A percentile compares a stretch with the other conserved stretches of the same genome.
Evolutionary conservation across 352 stramenopile genomes (phyloP).

Genomic region (Phytophthora boehmeriae): DNA sequence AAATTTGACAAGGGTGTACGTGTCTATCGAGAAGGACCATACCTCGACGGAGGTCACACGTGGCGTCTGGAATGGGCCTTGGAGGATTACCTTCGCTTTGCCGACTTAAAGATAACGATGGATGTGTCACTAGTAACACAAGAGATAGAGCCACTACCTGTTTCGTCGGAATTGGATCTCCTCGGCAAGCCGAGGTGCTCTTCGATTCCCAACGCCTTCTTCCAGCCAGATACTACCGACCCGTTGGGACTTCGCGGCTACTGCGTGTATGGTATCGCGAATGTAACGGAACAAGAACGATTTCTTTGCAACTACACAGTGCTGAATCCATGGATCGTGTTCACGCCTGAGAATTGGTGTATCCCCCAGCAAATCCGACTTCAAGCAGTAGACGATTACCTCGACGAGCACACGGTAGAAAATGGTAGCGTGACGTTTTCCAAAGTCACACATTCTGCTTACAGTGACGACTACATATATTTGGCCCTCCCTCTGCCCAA

Average conservation of each 20-base stretch:
- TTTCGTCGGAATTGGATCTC: slow-evolving; percentile 58
- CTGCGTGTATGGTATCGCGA: slow-evolving; percentile 73
- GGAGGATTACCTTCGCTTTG: slow-evolving; percentile 75
- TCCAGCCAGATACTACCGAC: slow-evolving; percentile 51
- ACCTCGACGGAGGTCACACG: slow-evolving; percentile 70
- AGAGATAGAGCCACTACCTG: slow-evolving; percentile 59
- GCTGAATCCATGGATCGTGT: slow-evolving; percentile 73
- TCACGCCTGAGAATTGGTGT: slow-evolving; percentile 76
- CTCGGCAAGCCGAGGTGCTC: slow-evolving; percentile 50
- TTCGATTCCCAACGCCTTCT: slow-evolving; percentile 54
- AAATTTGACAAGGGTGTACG: slow-evolving; percentile 80
- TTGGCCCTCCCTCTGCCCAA: slow-evolving; percentile 36
- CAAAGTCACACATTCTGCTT: slow-evolving; percentile 63
- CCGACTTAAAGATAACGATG: slow-evolving; percentile 66
- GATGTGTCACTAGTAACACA: slow-evolving; percentile 65
- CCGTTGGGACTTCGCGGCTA: slow-evolving; percentile 52
- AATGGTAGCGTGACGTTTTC: slow-evolving; percentile 61
- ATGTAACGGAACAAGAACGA: slow-evolving; percentile 64
- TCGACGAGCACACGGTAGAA: slow-evolving; percentile 55
- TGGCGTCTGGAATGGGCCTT: slow-evolving; percentile 80
- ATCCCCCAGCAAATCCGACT: slow-evolving; percentile 57
- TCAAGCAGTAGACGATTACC: slow-evolving; percentile 54
- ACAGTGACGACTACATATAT: slow-evolving; percentile 77
- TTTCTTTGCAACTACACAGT: slow-evolving; percentile 84
- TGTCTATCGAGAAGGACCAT: slow-evolving; percentile 68